These are phyloP conservation scores for Macrophomina phaseolina DNA, from an alignment of 2,329 filamentous ascomycete species.

Conservation along the genomic window DNA sequence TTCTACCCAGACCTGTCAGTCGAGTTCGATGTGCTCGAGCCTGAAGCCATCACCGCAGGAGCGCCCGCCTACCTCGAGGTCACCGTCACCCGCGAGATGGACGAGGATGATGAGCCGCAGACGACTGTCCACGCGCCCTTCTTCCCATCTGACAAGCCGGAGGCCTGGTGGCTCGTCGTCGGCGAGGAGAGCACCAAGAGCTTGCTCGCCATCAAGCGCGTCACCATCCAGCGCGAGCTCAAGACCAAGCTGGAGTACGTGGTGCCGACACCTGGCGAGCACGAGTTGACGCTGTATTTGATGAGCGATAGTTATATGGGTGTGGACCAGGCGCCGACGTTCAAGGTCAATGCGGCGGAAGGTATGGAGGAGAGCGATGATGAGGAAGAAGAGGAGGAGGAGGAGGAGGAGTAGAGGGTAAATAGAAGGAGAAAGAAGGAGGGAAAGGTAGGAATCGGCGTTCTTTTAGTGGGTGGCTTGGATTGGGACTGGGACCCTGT, in stretches of 20 bases:
- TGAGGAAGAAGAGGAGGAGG: constrained; percentile 77
- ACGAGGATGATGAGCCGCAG: constrained; percentile 76
- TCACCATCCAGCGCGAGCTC: constrained; percentile 81
- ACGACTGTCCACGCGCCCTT: constrained; percentile 92
- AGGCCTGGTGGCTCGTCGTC: constrained; percentile 98
- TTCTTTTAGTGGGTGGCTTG: neutral
- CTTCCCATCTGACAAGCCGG: constrained; percentile 88
- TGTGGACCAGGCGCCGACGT: constrained; percentile 92
- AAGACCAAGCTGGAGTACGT: constrained; percentile 86
- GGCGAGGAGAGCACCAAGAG: constrained; percentile 89
- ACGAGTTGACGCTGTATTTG: constrained; percentile 87
- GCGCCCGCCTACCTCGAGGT: constrained; percentile 83
- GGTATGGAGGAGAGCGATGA: constrained; percentile 95
- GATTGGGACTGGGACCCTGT: neutral
- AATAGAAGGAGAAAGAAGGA: too few relatives aligned
- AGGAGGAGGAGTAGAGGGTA: constrained; percentile 37
- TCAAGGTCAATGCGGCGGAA: constrained; percentile 84
- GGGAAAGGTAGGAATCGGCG: neutral
- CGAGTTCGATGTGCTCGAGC: constrained; percentile 83
- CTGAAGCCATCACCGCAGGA: constrained; percentile 79
- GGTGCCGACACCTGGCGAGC: constrained; percentile 80
- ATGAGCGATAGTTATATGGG: constrained; percentile 98
- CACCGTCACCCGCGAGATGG: constrained; percentile 81
- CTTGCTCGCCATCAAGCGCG: constrained; percentile 89
- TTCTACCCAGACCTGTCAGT: constrained; percentile 96